A percentile compares a stretch with the other conserved stretches of the same genome.
phyloP scores from a whole-genome alignment of 2,329 filamentous ascomycete genomes.

The Aspergillus cejpii region DNA sequence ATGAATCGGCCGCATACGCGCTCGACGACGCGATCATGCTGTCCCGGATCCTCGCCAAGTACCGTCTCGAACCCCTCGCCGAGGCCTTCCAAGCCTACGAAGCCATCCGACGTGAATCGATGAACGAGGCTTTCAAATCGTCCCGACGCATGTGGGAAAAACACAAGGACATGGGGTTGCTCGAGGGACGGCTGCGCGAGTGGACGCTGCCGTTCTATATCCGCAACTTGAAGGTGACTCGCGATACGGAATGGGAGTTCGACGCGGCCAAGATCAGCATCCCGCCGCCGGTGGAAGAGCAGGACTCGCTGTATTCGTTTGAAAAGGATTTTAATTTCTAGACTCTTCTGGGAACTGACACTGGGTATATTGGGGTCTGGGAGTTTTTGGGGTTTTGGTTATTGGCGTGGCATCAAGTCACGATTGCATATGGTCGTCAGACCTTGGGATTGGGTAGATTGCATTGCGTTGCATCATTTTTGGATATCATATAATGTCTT shows the following conservation, averaged over 20 bases:
- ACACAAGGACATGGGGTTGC: conserved; percentile 34
- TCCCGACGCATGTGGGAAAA: conserved; percentile 37
- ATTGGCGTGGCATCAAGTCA: not conserved
- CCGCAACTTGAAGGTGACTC: conserved; percentile 23
- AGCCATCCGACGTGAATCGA: conserved; percentile 31
- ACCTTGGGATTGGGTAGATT: not conserved
- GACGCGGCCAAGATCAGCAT: conserved; percentile 32
- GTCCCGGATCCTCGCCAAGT: conserved; percentile 33
- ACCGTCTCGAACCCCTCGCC: conserved; percentile 28
- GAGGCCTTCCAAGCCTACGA: conserved; percentile 38
- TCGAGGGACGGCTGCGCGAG: conserved; percentile 35
- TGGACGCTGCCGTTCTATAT: conserved; percentile 35
- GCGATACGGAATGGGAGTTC: conserved; percentile 32
- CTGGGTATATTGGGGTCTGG: not conserved
- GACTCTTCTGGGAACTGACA: not conserved
- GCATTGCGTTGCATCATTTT: not conserved
- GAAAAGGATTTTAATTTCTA: conserved; percentile 15
- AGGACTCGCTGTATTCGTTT: conserved; percentile 23
- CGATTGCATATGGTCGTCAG: not conserved
- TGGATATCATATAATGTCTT: not conserved
- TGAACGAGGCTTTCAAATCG: conserved; percentile 37
- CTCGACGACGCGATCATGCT: conserved; percentile 43
- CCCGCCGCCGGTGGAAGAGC: conserved; percentile 21
- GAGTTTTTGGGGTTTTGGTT: not conserved
- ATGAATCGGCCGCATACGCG: conserved; percentile 42